Conservation (phyloP, 2,329 filamentous ascomycete genomes). For the Phialocephala subalpina region DNA sequence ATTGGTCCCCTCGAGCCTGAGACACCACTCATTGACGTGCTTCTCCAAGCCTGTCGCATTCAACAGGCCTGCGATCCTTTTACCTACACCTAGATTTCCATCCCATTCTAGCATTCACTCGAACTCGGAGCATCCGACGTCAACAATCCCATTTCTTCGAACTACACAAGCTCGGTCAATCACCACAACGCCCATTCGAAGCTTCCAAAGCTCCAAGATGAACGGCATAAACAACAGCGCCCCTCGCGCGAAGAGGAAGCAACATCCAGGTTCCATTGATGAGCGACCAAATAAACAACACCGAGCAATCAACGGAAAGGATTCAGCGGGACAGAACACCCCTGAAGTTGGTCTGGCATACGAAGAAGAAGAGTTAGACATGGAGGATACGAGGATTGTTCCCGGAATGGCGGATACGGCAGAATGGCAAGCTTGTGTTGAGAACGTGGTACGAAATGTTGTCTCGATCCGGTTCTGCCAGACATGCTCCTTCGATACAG, state of each 20-base stretch:
- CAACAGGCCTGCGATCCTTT: slow-evolving; percentile 22
- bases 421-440: slow-evolving; percentile 96
- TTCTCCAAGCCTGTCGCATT: slow-evolving; percentile 37
- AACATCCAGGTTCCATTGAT: slow-evolving; percentile 37
- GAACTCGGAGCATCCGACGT: background rate
- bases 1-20: slow-evolving; percentile 39
- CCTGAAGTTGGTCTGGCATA: slow-evolving; percentile 39
- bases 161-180: background rate
- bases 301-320: slow-evolving; percentile 43
- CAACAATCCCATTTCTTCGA: background rate
- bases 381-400: slow-evolving; percentile 45
- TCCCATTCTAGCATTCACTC: slow-evolving; percentile 1
- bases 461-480: slow-evolving; percentile 99
- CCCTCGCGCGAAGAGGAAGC: slow-evolving; percentile 43
- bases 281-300: slow-evolving; percentile 46
- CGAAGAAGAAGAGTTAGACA: slow-evolving; percentile 46
- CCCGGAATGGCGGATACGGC: slow-evolving; percentile 63
- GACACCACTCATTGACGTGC: slow-evolving; percentile 44
- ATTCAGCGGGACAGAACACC: slow-evolving; percentile 45
- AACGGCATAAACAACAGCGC: slow-evolving; percentile 41
- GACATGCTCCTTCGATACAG: slow-evolving; percentile 98
- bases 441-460: slow-evolving; percentile 91
- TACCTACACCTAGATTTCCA: slow-evolving; percentile 12
- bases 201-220: slow-evolving; percentile 34
- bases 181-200: slow-evolving; percentile 12